Evolutionary conservation across 768 basidiomycete genomes (phyloP).

Genomic region (Termitomyces sp.): DNA sequence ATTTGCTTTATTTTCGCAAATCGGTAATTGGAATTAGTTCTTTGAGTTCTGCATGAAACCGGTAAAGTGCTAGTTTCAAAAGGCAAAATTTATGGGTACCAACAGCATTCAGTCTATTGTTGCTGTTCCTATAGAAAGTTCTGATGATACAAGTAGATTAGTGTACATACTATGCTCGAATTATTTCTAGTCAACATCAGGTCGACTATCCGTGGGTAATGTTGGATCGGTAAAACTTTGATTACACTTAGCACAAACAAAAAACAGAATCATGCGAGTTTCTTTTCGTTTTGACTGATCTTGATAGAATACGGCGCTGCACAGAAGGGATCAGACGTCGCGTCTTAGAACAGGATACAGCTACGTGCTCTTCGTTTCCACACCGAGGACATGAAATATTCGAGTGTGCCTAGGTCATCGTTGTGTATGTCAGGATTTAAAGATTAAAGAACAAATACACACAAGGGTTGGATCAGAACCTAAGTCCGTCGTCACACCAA

Average conservation of each 20-base stretch:
- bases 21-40: too few species aligned
- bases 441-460: constrained; percentile 13
- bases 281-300: constrained; percentile 97
- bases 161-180: constrained; percentile 9
- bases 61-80: neutral
- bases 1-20: too few species aligned
- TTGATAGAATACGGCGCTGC: constrained; percentile 91
- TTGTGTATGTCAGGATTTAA: neutral
- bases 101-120: neutral
- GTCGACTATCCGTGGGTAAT: constrained; percentile 41
- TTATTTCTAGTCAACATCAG: constrained; percentile 21
- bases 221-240: constrained; percentile 70
- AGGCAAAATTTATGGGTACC: neutral
- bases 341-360: neutral
- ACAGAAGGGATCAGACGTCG: constrained; percentile 2
- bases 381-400: constrained; percentile 82
- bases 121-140: neutral
- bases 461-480: constrained; percentile 88
- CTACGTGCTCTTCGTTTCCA: constrained; percentile 70
- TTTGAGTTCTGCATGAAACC: too few species aligned
- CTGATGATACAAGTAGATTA: constrained; percentile 10
- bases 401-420: constrained; percentile 62
- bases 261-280: constrained; percentile 92
- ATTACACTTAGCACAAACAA: constrained; percentile 81
- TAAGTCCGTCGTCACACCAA: constrained; percentile 86